Base-by-base conservation (phyloP, 1,139 yeast genomes). In the Zhuliangozyma parablackwelliae region DNA sequence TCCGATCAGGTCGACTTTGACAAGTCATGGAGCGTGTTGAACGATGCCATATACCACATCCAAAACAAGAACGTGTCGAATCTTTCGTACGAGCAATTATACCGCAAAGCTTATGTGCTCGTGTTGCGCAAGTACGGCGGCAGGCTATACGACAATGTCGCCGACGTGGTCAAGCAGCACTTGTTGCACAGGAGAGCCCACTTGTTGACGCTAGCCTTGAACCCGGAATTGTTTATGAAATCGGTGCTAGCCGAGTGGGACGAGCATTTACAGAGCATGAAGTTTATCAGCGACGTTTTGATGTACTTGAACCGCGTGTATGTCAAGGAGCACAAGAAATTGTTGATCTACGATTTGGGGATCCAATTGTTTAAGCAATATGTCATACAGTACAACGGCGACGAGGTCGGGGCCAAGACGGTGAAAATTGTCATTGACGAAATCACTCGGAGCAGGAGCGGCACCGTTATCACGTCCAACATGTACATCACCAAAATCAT, bases 251-350 rank as follows among this genome's bases (percentile, higher is more conserved):
- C 50, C 16, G 77, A 73, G 36, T 92, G 97, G 97, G 71, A 75
- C 32, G 87, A 82, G 35, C 94, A 86, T 56, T 62, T 82, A 30
- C 70, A 81, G 33, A 75, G 87, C 34, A 83, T 89, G 82, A 72
- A 85, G 46, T 80, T 86, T 69, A 76, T 90, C 30, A 78, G 94
- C 47, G 97, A 92, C 56, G 85, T 92, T 5, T 63, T 89, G 57
- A 82, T 89, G 86, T 92, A 92, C 54, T 63, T 92, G 74, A 68
- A 92, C 55, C 73, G 96, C 31, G 96, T 88, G 0, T 88, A 85
- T 49, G 86, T 90, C 24, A 80, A 78, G 44, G 95, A 84, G 45
- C 77, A 78, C 40, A 80, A 79, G 46, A 63, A 78, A 35, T 78
- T 88, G 2, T 63, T 82, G 37, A 72, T 86, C 4, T 84, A 84